Evolutionary conservation across 192 early-diverging fungal genomes (phyloP), one percentile per base, ranked within the genome.

Genomic region (Mortierella alpina): DNA sequence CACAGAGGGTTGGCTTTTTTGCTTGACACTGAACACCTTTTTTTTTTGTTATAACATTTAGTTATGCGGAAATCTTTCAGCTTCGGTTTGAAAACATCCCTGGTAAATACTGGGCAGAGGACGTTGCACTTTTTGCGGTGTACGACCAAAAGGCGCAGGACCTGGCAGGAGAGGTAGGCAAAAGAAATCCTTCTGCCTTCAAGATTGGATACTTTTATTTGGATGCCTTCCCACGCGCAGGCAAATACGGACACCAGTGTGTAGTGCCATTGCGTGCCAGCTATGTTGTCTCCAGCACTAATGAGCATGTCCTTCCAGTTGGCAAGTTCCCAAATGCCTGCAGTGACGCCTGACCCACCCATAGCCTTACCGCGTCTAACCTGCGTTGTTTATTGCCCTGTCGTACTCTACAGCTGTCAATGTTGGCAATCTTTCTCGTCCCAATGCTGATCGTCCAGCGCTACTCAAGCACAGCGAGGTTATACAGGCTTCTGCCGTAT

Each of bases 401-500:
- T 59, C 17, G 17, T 41, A 41, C n/a, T 6, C 2, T 23, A 23
- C 51, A 79, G 77, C 66, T 47, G 77, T 80, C 13, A 80, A 80
- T 50, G 70, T 80, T 1, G 77, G 77, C 9, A 80, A 80, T 59
- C 59, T 80, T 44, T 68, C 77, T 1, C 77, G 77, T 45, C 88
- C 89, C 2, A 91, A 92, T 12, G 55, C 87, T 3, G 85, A 85
- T 14, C 84, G 88, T 20, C 95, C 94, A 31, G 91, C 93, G 11
- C 76, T 95, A 51, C 86, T 95, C 40, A 92, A 92, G 76, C 95
- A 96, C 75, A 84, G 80, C 64, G 94, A 96, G 82, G 92, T 93
- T 14, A 31, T 31, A 31, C 31, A 31, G 3, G 31, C 31, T 31
- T 31, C 31, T 3, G 31, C 31, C 31, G 3, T 31, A 31, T 31